These are phyloP conservation scores for Torrubiella hemipterigena DNA, from an alignment of 2,329 filamentous ascomycete species.

Conservation along the genomic window DNA sequence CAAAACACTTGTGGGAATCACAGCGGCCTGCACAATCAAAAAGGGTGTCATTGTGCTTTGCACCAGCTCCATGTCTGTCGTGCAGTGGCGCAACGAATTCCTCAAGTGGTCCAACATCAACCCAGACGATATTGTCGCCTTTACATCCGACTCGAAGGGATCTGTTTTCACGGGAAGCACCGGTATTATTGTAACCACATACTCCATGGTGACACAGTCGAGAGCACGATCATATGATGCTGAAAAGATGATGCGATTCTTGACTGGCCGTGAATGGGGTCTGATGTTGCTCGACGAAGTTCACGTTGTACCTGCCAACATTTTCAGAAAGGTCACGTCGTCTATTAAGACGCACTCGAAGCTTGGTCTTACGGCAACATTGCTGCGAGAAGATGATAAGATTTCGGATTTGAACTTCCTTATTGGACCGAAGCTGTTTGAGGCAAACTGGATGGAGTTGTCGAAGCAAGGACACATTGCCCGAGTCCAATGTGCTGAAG, in stretches of 20 bases:
- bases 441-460: slow-evolving; percentile 94
- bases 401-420: slow-evolving; percentile 88
- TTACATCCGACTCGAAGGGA: slow-evolving; percentile 73
- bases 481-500: slow-evolving; percentile 84
- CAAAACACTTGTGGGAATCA: slow-evolving; percentile 94
- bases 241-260: slow-evolving; percentile 86
- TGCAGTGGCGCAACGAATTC: slow-evolving; percentile 94
- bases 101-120: slow-evolving; percentile 94
- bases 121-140: slow-evolving; percentile 75
- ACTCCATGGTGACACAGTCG: slow-evolving; percentile 83
- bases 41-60: slow-evolving; percentile 92
- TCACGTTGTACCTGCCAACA: slow-evolving; percentile 82
- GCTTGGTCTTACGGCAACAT: slow-evolving; percentile 75
- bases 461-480: slow-evolving; percentile 89
- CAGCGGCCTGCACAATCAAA: slow-evolving; percentile 92
- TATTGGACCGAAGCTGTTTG: slow-evolving; percentile 86
- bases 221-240: slow-evolving; percentile 74
- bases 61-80: slow-evolving; percentile 94
- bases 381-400: slow-evolving; percentile 87
- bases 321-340: slow-evolving; percentile 80
- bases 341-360: slow-evolving; percentile 84
- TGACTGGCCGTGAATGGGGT: slow-evolving; percentile 76
- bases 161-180: slow-evolving; percentile 66
- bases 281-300: slow-evolving; percentile 89
- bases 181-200: slow-evolving; percentile 85